Conservation (phyloP, 192 early-diverging fungal species). For the Backusella liffmaniae region DNA sequence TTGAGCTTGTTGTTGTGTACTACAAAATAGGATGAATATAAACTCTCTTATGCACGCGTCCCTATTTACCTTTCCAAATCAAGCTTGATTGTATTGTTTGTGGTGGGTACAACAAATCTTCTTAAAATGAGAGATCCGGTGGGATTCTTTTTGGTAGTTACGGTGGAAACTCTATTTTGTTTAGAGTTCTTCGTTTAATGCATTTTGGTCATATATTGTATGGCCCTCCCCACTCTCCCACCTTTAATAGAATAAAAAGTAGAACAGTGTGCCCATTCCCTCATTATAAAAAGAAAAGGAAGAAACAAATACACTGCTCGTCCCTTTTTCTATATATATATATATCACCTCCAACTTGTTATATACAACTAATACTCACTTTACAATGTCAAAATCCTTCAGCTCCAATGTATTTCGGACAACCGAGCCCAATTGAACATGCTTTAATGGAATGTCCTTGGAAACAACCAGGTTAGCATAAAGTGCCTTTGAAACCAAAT, state of each 20-base stretch:
- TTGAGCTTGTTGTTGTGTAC: conserved; percentile 13
- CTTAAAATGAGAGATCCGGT: conserved; percentile 14
- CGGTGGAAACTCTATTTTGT: conserved; percentile 16
- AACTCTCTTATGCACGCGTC: neutral
- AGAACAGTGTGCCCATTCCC: too few relatives aligned
- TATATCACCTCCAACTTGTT: neutral
- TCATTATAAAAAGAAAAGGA: too few relatives aligned
- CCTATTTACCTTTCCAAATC: conserved; percentile 24
- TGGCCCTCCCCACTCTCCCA: too few relatives aligned
- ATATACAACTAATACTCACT: conserved; percentile 33
- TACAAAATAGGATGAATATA: neutral
- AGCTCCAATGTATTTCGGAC: conserved; percentile 43
- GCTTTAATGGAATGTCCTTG: conserved; percentile 35
- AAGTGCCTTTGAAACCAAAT: conserved; percentile 22
- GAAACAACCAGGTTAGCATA: conserved; percentile 39
- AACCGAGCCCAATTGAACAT: conserved; percentile 44
- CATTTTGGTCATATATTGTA: too few relatives aligned
- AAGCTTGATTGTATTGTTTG: conserved; percentile 22
- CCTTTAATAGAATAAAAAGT: too few relatives aligned
- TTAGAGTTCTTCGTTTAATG: neutral
- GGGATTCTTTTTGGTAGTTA: conserved; percentile 4
- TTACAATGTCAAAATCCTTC: conserved; percentile 49
- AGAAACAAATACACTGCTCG: too few relatives aligned
- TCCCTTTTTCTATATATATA: too few relatives aligned
- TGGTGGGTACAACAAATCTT: conserved; percentile 6